Evolutionary conservation across 2,329 filamentous ascomycete species (phyloP).

Genomic region (Venturia effusa): DNA sequence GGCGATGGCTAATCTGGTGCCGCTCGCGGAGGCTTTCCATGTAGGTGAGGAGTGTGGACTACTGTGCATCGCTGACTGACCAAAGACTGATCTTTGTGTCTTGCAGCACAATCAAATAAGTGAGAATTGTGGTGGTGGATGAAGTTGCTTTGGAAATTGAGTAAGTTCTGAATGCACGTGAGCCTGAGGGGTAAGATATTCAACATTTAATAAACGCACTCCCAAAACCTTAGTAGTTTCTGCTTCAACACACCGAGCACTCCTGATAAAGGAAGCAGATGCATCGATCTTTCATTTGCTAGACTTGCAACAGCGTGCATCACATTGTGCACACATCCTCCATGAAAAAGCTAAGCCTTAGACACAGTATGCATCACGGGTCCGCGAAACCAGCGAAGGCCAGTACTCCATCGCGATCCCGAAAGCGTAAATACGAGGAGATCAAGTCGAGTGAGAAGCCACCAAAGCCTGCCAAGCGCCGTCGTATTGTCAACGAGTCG

Average conservation of each 20-base stretch:
- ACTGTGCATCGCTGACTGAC: too few species aligned
- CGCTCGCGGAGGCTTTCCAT: too few species aligned
- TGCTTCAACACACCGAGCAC: background rate
- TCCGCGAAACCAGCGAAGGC: background rate
- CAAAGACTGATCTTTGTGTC: too few species aligned
- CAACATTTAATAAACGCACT: too few species aligned
- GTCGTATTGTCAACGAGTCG: background rate
- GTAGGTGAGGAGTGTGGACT: too few species aligned
- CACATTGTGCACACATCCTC: background rate
- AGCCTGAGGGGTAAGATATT: too few species aligned
- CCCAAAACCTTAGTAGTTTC: too few species aligned
- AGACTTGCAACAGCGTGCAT: background rate
- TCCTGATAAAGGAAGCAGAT: background rate
- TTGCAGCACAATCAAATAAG: too few species aligned
- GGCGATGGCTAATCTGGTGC: too few species aligned
- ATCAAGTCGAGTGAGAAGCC: background rate
- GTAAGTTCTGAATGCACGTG: too few species aligned
- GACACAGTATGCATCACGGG: background rate
- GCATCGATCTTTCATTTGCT: background rate
- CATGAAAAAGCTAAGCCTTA: background rate
- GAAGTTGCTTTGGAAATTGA: too few species aligned
- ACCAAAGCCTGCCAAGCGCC: background rate
- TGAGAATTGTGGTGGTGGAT: too few species aligned
- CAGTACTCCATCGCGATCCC: background rate
- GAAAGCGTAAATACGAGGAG: background rate